Conservation (phyloP, 2,329 filamentous ascomycete species). For the Fusarium transvaalense region DNA sequence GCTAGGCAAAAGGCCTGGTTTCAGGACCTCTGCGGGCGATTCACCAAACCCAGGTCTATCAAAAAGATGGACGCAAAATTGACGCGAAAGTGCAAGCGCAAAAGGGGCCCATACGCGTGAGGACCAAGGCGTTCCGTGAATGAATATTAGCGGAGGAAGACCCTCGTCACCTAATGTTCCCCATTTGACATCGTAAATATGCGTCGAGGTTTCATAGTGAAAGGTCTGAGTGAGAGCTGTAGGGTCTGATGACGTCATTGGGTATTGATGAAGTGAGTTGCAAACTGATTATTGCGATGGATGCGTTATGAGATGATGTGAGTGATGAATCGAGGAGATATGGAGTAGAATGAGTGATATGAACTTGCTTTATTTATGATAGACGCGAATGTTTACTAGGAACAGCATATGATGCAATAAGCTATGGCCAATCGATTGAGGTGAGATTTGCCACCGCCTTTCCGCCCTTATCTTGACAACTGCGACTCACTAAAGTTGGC, state of each 20-base stretch:
- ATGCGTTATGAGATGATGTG: not conserved
- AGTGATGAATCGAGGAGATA: rapidly evolving
- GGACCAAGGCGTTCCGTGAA: constrained; percentile 63
- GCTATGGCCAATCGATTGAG: not conserved
- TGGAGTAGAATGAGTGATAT: not conserved
- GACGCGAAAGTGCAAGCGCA: constrained; percentile 52
- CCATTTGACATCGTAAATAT: constrained; percentile 51
- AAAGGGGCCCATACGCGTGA: constrained; percentile 56
- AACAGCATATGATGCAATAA: not conserved
- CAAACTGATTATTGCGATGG: not conserved
- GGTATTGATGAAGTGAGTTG: not conserved
- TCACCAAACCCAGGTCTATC: constrained; percentile 61
- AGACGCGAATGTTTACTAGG: not conserved
- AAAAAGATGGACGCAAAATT: constrained; percentile 58
- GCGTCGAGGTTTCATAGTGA: constrained; percentile 46
- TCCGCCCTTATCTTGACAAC: constrained; percentile 15
- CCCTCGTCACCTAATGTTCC: constrained; percentile 49
- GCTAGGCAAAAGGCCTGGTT: not conserved
- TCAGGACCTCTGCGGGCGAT: constrained; percentile 47
- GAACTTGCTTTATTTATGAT: not conserved
- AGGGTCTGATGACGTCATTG: constrained; percentile 28
- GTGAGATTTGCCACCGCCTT: constrained; percentile 13
- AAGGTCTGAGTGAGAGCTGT: constrained; percentile 47
- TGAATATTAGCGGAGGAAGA: constrained; percentile 55
- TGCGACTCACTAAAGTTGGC: not conserved